These are phyloP conservation scores for Pythium oligandrum DNA, from an alignment of 352 stramenopile genomes.

Conservation along the genomic window DNA sequence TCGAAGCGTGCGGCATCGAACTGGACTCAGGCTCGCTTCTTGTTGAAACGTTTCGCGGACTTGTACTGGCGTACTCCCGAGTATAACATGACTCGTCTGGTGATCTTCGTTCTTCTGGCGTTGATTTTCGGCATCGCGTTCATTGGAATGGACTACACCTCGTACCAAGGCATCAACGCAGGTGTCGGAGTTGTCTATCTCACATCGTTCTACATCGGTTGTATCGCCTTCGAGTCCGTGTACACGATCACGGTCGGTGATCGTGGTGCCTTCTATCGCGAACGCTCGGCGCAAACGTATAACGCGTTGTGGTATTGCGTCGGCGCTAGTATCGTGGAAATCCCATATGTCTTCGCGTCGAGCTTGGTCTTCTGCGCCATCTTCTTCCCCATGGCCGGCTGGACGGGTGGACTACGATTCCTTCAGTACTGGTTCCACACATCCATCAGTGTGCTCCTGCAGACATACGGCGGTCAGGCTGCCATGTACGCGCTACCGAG, in stretches of 20 bases:
- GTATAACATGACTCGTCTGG: constrained; percentile 57
- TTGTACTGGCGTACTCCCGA: constrained; percentile 29
- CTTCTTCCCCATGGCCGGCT: constrained; percentile 24
- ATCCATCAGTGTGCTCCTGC: constrained; percentile 37
- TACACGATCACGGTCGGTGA: constrained; percentile 65
- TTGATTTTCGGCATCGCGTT: constrained; percentile 58
- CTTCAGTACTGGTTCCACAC: constrained; percentile 64
- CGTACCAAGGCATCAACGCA: constrained; percentile 15
- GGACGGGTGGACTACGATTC: constrained; percentile 13
- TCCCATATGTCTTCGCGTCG: constrained; percentile 25
- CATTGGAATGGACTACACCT: constrained; percentile 12
- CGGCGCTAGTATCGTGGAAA: constrained; percentile 63
- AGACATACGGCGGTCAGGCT: constrained; percentile 66
- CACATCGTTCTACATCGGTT: constrained; percentile 46
- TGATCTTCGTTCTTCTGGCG: constrained; percentile 42
- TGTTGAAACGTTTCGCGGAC: constrained; percentile 5
- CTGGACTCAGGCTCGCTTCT: constrained; percentile 3
- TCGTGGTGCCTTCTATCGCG: constrained; percentile 59
- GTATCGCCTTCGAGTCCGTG: constrained; percentile 50
- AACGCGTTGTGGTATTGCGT: constrained; percentile 44
- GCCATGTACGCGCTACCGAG: constrained; percentile 36
- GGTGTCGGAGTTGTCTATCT: constrained; percentile 55
- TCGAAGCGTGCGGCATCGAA: not conserved
- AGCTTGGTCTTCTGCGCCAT: constrained; percentile 25
- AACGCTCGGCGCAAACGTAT: constrained; percentile 67